These are phyloP conservation scores for Lactarius quietus DNA, from an alignment of 768 basidiomycete genomes.

Conservation along the genomic window DNA sequence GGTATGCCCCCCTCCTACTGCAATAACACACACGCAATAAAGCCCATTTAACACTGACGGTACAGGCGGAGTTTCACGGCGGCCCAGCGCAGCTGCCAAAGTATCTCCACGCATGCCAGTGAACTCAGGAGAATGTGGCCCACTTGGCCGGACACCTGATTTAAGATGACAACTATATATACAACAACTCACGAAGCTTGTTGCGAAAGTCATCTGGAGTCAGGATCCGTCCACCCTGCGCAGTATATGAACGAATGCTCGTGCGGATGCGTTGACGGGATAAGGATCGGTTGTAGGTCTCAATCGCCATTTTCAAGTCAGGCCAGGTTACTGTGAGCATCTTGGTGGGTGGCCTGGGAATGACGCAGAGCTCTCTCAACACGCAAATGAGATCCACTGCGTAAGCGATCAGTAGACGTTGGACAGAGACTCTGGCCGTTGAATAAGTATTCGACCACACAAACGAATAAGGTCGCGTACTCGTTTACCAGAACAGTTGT, in stretches of 20 bases:
- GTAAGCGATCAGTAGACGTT: not conserved
- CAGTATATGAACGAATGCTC: not conserved
- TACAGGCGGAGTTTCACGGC: constrained; percentile 81
- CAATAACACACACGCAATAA: too few species aligned
- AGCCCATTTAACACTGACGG: too few species aligned
- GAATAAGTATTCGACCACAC: not conserved
- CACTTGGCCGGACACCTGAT: too few species aligned
- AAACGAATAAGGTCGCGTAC: not conserved
- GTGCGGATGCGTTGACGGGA: not conserved
- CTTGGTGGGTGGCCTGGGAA: too few species aligned
- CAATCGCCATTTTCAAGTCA: not conserved
- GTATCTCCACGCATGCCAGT: constrained; percentile 57
- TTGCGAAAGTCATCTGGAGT: not conserved
- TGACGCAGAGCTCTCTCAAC: not conserved
- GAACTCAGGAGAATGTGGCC: too few species aligned
- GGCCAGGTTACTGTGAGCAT: not conserved
- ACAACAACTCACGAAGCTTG: not conserved
- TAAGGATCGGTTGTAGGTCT: not conserved
- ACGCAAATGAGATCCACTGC: not conserved
- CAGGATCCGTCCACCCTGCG: not conserved
- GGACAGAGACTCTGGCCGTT: not conserved
- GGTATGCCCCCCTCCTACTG: constrained; percentile 37
- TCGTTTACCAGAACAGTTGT: too few species aligned
- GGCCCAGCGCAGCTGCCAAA: constrained; percentile 57
- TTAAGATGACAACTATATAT: not conserved